A percentile compares a stretch with the other conserved stretches of the same genome.
Conservation (phyloP, 148 eudicot genomes). For the Rhododendron simsii region DNA sequence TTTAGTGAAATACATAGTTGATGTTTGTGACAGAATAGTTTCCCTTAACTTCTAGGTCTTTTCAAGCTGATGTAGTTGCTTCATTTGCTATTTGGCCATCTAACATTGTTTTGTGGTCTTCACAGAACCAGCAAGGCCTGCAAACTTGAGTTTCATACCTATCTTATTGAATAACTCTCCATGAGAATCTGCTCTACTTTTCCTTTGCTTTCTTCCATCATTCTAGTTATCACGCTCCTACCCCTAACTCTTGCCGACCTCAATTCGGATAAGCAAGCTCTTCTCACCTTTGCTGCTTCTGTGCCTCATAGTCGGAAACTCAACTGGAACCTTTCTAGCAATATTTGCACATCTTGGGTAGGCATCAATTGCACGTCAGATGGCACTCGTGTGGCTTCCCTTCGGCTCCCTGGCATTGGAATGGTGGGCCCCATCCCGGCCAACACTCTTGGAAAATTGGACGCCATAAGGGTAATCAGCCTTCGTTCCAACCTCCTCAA, state of each 20-base stretch:
- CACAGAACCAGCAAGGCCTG: constrained; percentile 8
- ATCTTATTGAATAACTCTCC: constrained; percentile 1
- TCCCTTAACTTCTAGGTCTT: background rate
- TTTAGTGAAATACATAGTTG: background rate
- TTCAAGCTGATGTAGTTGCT: background rate
- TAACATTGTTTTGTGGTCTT: background rate
- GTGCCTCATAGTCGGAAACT: constrained; percentile 17
- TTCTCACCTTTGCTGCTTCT: constrained; percentile 14
- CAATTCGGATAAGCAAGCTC: constrained; percentile 14
- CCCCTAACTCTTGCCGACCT: constrained; percentile 10
- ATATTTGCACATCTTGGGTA: constrained; percentile 15
- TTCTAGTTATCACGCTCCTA: constrained; percentile 7
- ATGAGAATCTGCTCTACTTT: constrained; percentile 13
- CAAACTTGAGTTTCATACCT: background rate
- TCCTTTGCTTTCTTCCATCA: constrained; percentile 4
- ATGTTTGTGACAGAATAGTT: background rate
- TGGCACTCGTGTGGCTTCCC: constrained; percentile 19
- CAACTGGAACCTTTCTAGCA: constrained; percentile 9
- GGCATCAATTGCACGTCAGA: constrained; percentile 23
- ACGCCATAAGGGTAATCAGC: constrained; percentile 26
- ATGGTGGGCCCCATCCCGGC: constrained; percentile 30
- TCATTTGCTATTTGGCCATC: background rate
- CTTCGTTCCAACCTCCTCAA: constrained; percentile 28
- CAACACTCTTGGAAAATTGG: constrained; percentile 27
- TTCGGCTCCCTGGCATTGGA: constrained; percentile 35